phyloP scores from a whole-genome alignment of 2,329 filamentous ascomycete genomes.

The Fusarium sp. region DNA sequence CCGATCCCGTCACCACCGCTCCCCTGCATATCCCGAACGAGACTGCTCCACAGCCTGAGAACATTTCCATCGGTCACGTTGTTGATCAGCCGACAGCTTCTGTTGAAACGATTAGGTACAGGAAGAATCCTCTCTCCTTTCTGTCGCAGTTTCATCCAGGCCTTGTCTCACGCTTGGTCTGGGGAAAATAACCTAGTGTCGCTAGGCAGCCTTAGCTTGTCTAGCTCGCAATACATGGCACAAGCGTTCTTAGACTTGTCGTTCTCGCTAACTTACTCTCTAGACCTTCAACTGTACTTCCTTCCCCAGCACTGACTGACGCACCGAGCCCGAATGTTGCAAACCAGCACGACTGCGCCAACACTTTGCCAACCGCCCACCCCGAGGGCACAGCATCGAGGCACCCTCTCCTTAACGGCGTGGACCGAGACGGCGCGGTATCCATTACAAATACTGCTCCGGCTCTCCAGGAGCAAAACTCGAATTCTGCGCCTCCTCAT shows the following conservation, averaged over 20 bases:
- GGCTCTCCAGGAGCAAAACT: conserved; percentile 2
- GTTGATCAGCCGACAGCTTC: conserved; percentile 17
- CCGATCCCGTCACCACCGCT: conserved; percentile 4
- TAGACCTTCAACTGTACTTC: conserved; percentile 57
- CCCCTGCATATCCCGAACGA: conserved; percentile 22
- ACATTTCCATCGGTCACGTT: conserved; percentile 6
- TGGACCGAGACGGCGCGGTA: conserved; percentile 12
- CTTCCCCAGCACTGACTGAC: conserved; percentile 73
- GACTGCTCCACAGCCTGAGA: conserved; percentile 18
- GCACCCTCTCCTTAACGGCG: conserved; percentile 12
- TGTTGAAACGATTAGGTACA: conserved; percentile 26
- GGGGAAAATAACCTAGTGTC: not conserved
- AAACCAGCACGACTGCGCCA: conserved; percentile 50
- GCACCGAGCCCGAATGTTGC: conserved; percentile 63
- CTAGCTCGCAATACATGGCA: not conserved
- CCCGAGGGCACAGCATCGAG: conserved; percentile 16
- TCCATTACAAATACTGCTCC: conserved; percentile 15
- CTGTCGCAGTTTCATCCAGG: not conserved
- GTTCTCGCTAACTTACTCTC: conserved; percentile 27
- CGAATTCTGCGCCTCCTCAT: conserved; percentile 1
- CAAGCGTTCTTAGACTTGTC: not conserved
- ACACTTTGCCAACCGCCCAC: conserved; percentile 26
- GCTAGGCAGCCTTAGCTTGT: conserved; percentile 13
- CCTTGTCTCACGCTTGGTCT: not conserved
- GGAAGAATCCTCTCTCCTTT: not conserved